Percentiles rank a stretch among this genome's conserved stretches.
Conservation (phyloP, 2,329 filamentous ascomycete genomes). For the Monilinia vaccinii-corymbosi region DNA sequence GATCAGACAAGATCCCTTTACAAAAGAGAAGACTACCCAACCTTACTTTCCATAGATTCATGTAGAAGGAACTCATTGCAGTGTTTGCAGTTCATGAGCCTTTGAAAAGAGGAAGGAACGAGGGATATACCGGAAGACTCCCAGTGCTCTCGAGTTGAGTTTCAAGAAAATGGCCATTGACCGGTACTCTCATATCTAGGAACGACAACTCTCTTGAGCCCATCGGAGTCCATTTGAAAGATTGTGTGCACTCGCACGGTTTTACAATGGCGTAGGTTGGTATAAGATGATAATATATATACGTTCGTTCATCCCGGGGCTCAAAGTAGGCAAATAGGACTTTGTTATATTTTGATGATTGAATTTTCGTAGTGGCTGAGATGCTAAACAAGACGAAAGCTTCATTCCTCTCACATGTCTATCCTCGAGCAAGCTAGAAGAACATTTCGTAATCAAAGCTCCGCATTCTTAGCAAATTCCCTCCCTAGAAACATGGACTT, state of each 20-base stretch:
- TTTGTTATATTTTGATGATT: neutral
- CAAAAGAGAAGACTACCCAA: neutral
- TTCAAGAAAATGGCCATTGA: neutral
- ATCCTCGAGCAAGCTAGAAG: neutral
- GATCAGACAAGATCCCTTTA: neutral
- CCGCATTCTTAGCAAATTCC: no score
- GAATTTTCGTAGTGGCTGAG: no score
- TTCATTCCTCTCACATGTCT: neutral
- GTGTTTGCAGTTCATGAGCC: no score
- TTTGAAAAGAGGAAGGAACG: neutral
- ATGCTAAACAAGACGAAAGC: neutral
- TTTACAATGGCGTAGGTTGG: neutral
- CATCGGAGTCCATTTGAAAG: neutral
- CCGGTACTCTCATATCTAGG: neutral
- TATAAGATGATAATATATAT: neutral
- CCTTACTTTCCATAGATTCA: neutral
- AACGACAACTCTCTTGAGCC: neutral
- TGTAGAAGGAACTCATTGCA: neutral
- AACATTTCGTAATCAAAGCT: neutral
- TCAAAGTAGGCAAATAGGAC: no score
- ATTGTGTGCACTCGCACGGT: neutral
- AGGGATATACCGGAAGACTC: neutral
- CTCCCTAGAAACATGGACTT: no score
- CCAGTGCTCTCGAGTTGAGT: neutral
- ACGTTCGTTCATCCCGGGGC: neutral